Base-by-base conservation (phyloP, 345 rosid species). In the Excoecaria cochinchinensis region DNA sequence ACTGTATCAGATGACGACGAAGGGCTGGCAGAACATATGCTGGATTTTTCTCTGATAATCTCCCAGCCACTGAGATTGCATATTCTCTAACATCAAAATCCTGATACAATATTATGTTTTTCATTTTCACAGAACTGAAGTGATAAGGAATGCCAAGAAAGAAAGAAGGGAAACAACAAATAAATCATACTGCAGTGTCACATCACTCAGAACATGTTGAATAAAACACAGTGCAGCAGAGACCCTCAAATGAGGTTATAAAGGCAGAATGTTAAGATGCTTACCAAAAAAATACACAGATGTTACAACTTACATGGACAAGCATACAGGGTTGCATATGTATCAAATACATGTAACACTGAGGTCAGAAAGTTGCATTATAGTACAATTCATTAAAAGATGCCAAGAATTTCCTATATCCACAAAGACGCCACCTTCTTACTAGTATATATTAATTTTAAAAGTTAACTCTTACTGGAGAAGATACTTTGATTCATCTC, bases 1-100 rank as follows among this genome's bases (percentile, higher is more conserved):
- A 77, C 81, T 93, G 99, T 85, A 95, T 95, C 74, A 95, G 93
- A 86, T 95, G 96, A 76, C 98, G 99, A 76, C 98, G 99, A 79
- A 95, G 96, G 74, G 99, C 99, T 47, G 99, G 99, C 86, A 95
- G 97, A 80, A 95, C 99, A 80, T 95, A 95, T 68, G 99, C 98
- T 62, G 99, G 99, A 83, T 95, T 95, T 84, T 90, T 95, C 80
- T 93, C 98, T 31, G 99, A 93, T 81, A 95, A 84, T 80, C 97
- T 86, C 82, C 99, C 99, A 75, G 97, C 92, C 69, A 95, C 86
- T 17, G 99, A 93, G 85, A 95, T 95, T 70, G 95, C 97, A 84
- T 87, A 93, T 78, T 90, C 99, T 81, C 97, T 89, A 80, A 93
- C 98, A 80, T 85, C 98, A 82, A 90, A 91, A 86, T 93, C 99